Evolutionary conservation across 495 filamentous ascomycete species (phyloP).

Genomic region (Neurospora pannonica): DNA sequence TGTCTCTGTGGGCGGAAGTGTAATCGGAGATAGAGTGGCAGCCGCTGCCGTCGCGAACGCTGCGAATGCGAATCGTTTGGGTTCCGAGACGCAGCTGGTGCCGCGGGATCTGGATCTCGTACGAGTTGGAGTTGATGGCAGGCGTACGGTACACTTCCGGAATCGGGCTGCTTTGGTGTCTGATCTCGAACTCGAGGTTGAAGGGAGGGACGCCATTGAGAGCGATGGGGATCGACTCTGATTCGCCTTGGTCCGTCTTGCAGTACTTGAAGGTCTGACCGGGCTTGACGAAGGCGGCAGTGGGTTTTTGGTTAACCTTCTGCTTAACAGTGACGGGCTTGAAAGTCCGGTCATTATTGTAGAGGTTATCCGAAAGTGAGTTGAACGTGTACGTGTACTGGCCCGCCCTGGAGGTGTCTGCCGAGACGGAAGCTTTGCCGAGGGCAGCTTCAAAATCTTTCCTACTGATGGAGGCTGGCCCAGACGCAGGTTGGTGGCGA

Average conservation of each 20-base stretch:
- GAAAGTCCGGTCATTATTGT: constrained; percentile 62
- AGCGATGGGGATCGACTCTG: constrained; percentile 77
- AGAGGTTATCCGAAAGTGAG: constrained; percentile 69
- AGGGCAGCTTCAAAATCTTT: constrained; percentile 65
- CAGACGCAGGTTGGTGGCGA: constrained; percentile 53
- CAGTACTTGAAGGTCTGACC: constrained; percentile 96
- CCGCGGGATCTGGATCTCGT: constrained; percentile 75
- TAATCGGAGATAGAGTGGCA: constrained; percentile 51
- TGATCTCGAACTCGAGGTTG: constrained; percentile 80
- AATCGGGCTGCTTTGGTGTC: constrained; percentile 70
- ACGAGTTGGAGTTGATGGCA: constrained; percentile 60
- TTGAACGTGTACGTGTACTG: constrained; percentile 78
- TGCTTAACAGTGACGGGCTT: constrained; percentile 65
- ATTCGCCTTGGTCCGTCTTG: constrained; percentile 66
- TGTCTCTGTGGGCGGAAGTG: constrained; percentile 9
- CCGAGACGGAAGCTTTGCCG: constrained; percentile 59
- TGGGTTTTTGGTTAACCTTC: constrained; percentile 69
- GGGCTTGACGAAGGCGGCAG: constrained; percentile 69
- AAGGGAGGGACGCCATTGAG: constrained; percentile 82
- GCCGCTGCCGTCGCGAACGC: constrained; percentile 75
- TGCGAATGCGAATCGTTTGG: constrained; percentile 77
- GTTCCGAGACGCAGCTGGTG: constrained; percentile 72
- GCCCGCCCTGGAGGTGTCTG: constrained; percentile 78
- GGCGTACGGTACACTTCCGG: constrained; percentile 72
- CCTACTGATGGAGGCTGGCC: constrained; percentile 47